These are phyloP conservation scores for Mallotus repandus DNA, from an alignment of 441 rosid genomes.

Conservation along the genomic window DNA sequence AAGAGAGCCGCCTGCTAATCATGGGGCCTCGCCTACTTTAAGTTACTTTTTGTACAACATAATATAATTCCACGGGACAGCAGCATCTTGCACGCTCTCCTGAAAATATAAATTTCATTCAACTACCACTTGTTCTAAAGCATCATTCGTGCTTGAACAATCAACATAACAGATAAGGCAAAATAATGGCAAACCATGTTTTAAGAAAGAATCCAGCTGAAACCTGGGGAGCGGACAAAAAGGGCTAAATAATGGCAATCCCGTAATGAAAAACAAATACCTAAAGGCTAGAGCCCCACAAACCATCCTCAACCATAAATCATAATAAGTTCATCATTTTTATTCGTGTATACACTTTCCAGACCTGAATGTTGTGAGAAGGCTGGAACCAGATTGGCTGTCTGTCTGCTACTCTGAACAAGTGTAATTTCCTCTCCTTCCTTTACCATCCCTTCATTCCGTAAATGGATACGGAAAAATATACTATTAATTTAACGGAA, in stretches of 20 bases:
- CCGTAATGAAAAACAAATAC: background rate
- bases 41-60: background rate
- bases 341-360: constrained; percentile 52
- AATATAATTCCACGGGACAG: background rate
- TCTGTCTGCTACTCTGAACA: constrained; percentile 82
- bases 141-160: background rate
- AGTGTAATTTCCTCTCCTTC: constrained; percentile 93
- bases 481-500: background rate
- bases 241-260: background rate
- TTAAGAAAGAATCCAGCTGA: constrained; percentile 5
- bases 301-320: background rate
- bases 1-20: background rate
- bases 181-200: background rate
- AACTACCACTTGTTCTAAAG: constrained; percentile 1
- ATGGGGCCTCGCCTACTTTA: background rate
- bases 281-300: background rate
- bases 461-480: constrained; percentile 27
- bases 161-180: background rate
- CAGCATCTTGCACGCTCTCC: background rate
- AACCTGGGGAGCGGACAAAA: background rate
- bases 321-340: constrained; percentile 5
- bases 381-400: constrained; percentile 99
- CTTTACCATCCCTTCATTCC: constrained; percentile 97
- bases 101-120: background rate
- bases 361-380: constrained; percentile 93